Evolutionary conservation across 495 filamentous ascomycete genomes (phyloP).

Genomic region (Penicillium pulvis): DNA sequence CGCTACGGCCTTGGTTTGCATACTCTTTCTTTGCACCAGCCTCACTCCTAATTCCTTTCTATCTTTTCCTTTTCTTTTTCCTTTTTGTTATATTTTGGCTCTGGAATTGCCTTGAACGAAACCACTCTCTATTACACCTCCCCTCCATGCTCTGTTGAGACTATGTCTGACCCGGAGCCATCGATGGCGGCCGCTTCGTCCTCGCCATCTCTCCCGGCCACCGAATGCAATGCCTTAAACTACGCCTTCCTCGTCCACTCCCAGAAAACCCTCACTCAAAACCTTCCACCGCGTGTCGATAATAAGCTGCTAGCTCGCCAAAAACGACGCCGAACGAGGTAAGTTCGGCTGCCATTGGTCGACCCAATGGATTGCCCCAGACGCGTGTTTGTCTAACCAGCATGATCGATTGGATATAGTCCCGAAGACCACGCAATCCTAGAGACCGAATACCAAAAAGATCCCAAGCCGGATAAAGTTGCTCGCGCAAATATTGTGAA

Average conservation of each 20-base stretch:
- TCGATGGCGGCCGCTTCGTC: constrained; percentile 36
- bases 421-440: constrained; percentile 89
- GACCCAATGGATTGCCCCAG: background rate
- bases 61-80: constrained; percentile 13
- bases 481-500: constrained; percentile 80
- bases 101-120: constrained; percentile 11
- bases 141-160: constrained; percentile 27
- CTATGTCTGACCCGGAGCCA: constrained; percentile 43
- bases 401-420: constrained; percentile 42
- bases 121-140: constrained; percentile 12
- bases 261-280: constrained; percentile 62
- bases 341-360: constrained; percentile 13
- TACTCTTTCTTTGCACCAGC: constrained; percentile 24
- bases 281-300: constrained; percentile 65
- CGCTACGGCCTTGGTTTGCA: constrained; percentile 18
- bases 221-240: constrained; percentile 42
- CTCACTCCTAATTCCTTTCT: constrained; percentile 17
- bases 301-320: constrained; percentile 68
- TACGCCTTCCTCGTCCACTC: constrained; percentile 73
- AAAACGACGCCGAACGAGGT: constrained; percentile 70
- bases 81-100: constrained; percentile 2
- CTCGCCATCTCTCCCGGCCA: constrained; percentile 38
- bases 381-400: constrained; percentile 19
- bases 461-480: constrained; percentile 91
- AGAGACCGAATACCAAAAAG: constrained; percentile 80